Conservation (phyloP, 2,329 filamentous ascomycete species). For the Epichloe gansuensis region DNA sequence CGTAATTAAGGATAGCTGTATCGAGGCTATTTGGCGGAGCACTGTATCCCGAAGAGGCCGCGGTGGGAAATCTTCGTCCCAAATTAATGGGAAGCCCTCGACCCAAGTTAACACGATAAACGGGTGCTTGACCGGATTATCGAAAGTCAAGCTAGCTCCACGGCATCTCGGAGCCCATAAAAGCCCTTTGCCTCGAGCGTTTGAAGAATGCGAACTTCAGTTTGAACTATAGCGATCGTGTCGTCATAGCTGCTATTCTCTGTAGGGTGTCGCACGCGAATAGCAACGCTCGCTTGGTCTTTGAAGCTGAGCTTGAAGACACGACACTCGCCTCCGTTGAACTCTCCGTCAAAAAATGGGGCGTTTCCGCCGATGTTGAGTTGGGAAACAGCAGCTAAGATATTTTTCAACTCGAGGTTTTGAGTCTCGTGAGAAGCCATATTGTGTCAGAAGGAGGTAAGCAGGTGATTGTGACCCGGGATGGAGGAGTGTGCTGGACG, state of each 20-base stretch:
- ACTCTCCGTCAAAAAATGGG: neutral
- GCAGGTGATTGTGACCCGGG: too few species aligned
- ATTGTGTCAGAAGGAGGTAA: neutral
- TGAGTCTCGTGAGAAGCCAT: neutral
- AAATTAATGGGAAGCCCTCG: neutral
- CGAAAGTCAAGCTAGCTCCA: neutral
- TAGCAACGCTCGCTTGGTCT: neutral
- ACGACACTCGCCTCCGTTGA: conserved; percentile 1
- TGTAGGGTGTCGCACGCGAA: neutral
- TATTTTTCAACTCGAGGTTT: neutral
- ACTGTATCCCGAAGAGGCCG: neutral
- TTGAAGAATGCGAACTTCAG: neutral
- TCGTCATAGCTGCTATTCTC: neutral
- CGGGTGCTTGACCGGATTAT: neutral
- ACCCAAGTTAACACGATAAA: conserved; percentile 2
- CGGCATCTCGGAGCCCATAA: neutral
- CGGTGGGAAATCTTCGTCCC: neutral
- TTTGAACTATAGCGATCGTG: neutral
- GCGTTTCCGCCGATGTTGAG: neutral
- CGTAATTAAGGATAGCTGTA: conserved; percentile 1
- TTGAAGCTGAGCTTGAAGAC: conserved; percentile 1
- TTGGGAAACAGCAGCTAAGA: neutral
- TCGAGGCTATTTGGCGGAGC: neutral
- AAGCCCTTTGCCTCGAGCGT: conserved; percentile 1
- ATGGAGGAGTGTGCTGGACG: too few species aligned